These are phyloP conservation scores for Suillus lakei DNA, from an alignment of 768 basidiomycete genomes.

Conservation along the genomic window DNA sequence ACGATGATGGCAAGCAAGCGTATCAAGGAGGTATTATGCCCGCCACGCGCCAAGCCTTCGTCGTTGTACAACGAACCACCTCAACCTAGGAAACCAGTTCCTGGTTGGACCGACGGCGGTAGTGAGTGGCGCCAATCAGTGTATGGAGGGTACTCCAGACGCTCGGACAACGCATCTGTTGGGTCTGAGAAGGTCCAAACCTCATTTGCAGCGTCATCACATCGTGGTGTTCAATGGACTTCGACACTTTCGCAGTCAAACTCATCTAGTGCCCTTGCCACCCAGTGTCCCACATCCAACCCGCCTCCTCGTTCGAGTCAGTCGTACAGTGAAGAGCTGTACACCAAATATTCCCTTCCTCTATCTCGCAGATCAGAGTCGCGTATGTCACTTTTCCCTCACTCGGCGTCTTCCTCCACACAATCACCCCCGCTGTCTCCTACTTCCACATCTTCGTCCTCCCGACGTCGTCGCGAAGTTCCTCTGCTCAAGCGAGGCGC, in stretches of 20 bases:
- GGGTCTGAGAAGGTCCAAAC: slow-evolving; percentile 40
- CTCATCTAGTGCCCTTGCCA: slow-evolving; percentile 30
- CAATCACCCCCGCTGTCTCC: slow-evolving; percentile 42
- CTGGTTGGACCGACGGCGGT: slow-evolving; percentile 73
- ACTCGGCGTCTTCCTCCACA: slow-evolving; percentile 40
- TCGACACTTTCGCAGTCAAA: slow-evolving; percentile 28
- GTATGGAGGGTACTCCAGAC: slow-evolving; percentile 53
- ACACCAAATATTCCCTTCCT: slow-evolving; percentile 58
- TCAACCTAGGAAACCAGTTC: slow-evolving; percentile 49
- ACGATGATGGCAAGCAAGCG: slow-evolving; percentile 73
- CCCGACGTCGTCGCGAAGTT: slow-evolving; percentile 50
- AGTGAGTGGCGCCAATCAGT: slow-evolving; percentile 70
- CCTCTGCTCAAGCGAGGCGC: slow-evolving; percentile 61
- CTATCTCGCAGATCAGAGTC: slow-evolving; percentile 61
- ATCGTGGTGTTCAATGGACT: slow-evolving; percentile 55
- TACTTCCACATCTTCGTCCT: slow-evolving; percentile 35
- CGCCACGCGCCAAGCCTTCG: slow-evolving; percentile 44
- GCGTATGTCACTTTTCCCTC: slow-evolving; percentile 44
- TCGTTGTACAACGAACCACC: slow-evolving; percentile 35
- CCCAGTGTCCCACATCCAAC: slow-evolving; percentile 27
- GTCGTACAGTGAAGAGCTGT: slow-evolving; percentile 49
- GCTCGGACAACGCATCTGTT: slow-evolving; percentile 39
- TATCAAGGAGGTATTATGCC: slow-evolving; percentile 52
- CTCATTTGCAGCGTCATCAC: slow-evolving; percentile 56
- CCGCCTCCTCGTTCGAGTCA: slow-evolving; percentile 33